phyloP scores from a whole-genome alignment of 495 filamentous ascomycete genomes.

The Cudoniella acicularis region DNA sequence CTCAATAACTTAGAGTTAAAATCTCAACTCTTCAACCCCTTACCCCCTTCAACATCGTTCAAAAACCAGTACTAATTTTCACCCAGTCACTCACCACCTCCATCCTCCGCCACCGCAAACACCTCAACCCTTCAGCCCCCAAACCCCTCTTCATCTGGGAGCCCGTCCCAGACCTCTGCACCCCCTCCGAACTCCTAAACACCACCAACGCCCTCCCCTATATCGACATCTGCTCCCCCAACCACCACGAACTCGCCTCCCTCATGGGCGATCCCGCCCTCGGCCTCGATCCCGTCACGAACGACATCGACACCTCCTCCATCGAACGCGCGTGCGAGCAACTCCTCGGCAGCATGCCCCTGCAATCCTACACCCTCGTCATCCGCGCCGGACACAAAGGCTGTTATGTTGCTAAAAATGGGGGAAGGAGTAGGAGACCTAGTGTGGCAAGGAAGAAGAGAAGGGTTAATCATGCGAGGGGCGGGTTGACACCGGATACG shows the following conservation, averaged over 20 bases:
- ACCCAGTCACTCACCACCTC: conserved; percentile 63
- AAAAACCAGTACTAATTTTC: too few species aligned
- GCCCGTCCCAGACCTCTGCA: conserved; percentile 85
- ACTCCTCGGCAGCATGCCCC: conserved; percentile 48
- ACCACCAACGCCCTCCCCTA: conserved; percentile 66
- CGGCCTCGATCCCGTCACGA: conserved; percentile 38
- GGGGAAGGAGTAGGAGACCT: conserved; percentile 39
- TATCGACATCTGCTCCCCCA: conserved; percentile 85
- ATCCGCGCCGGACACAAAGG: conserved; percentile 47
- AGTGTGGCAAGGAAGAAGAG: conserved; percentile 33
- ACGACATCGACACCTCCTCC: conserved; percentile 45
- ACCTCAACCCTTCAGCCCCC: conserved; percentile 13
- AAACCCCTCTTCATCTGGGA: conserved; percentile 88
- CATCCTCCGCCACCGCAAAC: conserved; percentile 45
- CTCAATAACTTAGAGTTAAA: too few species aligned
- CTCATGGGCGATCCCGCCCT: conserved; percentile 62
- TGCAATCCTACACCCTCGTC: conserved; percentile 52
- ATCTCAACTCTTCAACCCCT: too few species aligned
- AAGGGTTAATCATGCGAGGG: conserved; percentile 25
- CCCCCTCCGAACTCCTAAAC: conserved; percentile 66
- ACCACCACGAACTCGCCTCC: conserved; percentile 76
- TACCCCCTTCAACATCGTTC: too few species aligned
- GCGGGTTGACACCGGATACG: conserved; percentile 45
- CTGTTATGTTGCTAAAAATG: conserved; percentile 49
- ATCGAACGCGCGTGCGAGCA: conserved; percentile 53